Evolutionary conservation across 2,329 filamentous ascomycete genomes (phyloP).

Genomic region (Moelleriella libera): DNA sequence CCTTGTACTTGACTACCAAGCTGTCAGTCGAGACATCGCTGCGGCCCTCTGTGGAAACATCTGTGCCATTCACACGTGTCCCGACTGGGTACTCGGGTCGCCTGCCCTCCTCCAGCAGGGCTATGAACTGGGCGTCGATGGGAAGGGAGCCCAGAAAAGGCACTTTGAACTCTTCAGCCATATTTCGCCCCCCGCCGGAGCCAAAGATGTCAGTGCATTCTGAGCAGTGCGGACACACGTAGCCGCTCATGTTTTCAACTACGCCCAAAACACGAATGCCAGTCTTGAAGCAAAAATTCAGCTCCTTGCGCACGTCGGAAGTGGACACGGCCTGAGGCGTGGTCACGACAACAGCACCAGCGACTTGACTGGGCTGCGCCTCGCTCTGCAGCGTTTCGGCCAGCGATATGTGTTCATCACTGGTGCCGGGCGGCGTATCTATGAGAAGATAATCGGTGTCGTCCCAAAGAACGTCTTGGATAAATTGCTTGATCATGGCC

Average conservation of each 20-base stretch:
- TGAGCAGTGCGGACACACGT: slow-evolving; percentile 64
- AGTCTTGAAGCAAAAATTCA: slow-evolving; percentile 86
- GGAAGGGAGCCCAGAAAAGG: slow-evolving; percentile 77
- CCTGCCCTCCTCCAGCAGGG: slow-evolving; percentile 63
- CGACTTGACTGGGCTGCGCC: slow-evolving; percentile 51
- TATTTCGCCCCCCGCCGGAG: slow-evolving; percentile 75
- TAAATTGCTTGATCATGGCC: slow-evolving; percentile 94
- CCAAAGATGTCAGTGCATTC: slow-evolving; percentile 93
- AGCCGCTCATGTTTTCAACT: slow-evolving; percentile 93
- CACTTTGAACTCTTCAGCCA: slow-evolving; percentile 77
- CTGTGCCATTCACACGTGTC: slow-evolving; percentile 44
- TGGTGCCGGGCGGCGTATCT: slow-evolving; percentile 91
- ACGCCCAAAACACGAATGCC: slow-evolving; percentile 71
- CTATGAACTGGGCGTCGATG: slow-evolving; percentile 84
- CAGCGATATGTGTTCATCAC: slow-evolving; percentile 91
- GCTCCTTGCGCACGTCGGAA: slow-evolving; percentile 84
- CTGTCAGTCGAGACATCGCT: slow-evolving; percentile 13
- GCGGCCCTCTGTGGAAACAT: slow-evolving; percentile 23
- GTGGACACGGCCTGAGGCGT: slow-evolving; percentile 92
- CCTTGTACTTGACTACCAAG: slow-evolving; percentile 58
- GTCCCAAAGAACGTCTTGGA: slow-evolving; percentile 81
- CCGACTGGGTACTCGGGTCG: slow-evolving; percentile 56
- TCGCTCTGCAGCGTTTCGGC: slow-evolving; percentile 67
- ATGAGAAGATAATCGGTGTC: slow-evolving; percentile 84
- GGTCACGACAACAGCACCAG: slow-evolving; percentile 86